These are phyloP conservation scores for Taxawa tesnikishii DNA, from an alignment of 2,329 filamentous ascomycete species.

Conservation along the genomic window DNA sequence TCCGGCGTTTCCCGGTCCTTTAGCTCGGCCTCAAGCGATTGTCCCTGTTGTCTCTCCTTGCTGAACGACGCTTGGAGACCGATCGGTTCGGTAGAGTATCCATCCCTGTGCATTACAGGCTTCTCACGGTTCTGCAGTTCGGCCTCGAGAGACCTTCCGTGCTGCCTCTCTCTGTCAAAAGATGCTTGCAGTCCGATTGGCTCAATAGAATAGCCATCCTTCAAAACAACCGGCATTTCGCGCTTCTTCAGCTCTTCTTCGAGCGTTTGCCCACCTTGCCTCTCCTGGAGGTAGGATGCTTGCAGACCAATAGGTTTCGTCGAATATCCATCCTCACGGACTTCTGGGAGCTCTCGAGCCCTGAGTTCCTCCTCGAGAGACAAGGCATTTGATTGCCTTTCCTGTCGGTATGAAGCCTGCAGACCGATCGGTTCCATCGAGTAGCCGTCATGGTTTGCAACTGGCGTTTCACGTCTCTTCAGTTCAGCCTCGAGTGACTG, in stretches of 20 bases:
- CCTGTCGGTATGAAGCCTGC: slow-evolving; percentile 35
- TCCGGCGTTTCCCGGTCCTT: neutral
- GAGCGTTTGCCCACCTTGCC: slow-evolving; percentile 4
- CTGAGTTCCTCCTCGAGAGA: slow-evolving; percentile 7
- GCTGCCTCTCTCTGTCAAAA: slow-evolving; percentile 8
- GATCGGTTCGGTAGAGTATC: slow-evolving; percentile 6
- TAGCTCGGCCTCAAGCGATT: slow-evolving; percentile 6
- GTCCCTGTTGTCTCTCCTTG: neutral
- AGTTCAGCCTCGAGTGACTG: slow-evolving; percentile 6
- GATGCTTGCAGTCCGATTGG: slow-evolving; percentile 7
- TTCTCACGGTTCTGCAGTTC: slow-evolving; percentile 1
- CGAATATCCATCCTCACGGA: slow-evolving; percentile 9
- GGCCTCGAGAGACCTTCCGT: slow-evolving; percentile 7
- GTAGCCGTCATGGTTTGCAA: slow-evolving; percentile 6
- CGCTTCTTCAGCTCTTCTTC: slow-evolving; percentile 11
- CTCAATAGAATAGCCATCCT: slow-evolving; percentile 2
- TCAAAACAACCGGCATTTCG: slow-evolving; percentile 1
- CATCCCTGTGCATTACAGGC: slow-evolving; percentile 1
- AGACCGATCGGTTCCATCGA: slow-evolving; percentile 8
- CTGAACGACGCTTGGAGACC: slow-evolving; percentile 1
- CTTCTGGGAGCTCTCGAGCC: slow-evolving; percentile 1
- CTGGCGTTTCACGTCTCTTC: neutral
- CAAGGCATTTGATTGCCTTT: slow-evolving; percentile 24
- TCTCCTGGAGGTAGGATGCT: slow-evolving; percentile 8
- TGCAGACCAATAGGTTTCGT: slow-evolving; percentile 10